Percentiles rank a stretch among this genome's conserved stretches.
phyloP scores from a whole-genome alignment of 345 rosid species.

The Murraya paniculata region DNA sequence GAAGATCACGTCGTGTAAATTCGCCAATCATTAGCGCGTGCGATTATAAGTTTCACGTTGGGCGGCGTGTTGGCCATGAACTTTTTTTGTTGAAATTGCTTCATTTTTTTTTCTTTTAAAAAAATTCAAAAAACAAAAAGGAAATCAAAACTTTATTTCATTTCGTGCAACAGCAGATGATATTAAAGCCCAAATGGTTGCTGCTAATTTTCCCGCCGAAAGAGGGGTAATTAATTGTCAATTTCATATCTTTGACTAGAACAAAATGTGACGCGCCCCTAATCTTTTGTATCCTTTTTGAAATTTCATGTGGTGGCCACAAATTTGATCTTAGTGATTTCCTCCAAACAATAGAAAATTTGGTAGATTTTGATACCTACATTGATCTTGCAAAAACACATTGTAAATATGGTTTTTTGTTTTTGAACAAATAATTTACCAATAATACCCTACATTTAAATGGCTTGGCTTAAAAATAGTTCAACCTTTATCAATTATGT shows the following conservation, averaged over 20 bases:
- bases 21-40: background rate
- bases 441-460: no score
- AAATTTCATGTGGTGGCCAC: background rate
- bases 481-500: background rate
- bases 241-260: slow-evolving; percentile 7
- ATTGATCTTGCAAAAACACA: no score
- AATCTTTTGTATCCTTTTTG: background rate
- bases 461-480: no score
- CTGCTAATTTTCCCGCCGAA: slow-evolving; percentile 24
- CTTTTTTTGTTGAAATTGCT: background rate
- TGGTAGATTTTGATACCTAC: no score
- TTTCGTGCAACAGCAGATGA: background rate
- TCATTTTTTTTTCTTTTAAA: background rate
- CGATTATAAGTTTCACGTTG: background rate
- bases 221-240: background rate
- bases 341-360: background rate
- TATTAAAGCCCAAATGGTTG: background rate
- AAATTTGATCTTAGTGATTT: background rate
- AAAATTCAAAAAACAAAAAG: background rate
- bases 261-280: background rate
- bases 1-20: background rate
- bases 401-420: no score
- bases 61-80: slow-evolving; percentile 20
- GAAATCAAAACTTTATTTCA: background rate
- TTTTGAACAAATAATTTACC: no score